Evolutionary conservation across 352 stramenopile genomes (phyloP).

Genomic region (Aphanomyces invadans): DNA sequence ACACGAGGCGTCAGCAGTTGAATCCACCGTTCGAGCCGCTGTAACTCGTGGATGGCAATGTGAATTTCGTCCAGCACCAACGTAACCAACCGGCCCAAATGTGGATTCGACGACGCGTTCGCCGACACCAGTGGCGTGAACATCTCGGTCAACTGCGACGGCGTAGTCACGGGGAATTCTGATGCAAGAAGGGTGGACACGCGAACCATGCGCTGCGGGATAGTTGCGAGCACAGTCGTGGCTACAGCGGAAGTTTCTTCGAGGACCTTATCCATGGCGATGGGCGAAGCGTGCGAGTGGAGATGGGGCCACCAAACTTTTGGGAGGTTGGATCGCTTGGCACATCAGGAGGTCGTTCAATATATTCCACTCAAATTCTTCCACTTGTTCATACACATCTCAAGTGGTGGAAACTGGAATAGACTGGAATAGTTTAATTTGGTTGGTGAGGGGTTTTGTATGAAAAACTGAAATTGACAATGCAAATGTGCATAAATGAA

Average conservation of each 20-base stretch:
- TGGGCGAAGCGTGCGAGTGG: neutral
- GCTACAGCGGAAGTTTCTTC: slow-evolving; percentile 9
- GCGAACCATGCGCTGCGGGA: slow-evolving; percentile 16
- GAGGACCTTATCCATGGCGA: slow-evolving; percentile 10
- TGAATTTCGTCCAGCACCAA: slow-evolving; percentile 52
- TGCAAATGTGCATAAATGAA: too few relatives aligned
- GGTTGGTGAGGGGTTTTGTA: too few relatives aligned
- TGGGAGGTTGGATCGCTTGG: neutral
- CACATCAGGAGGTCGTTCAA: too few relatives aligned
- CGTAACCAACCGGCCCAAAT: slow-evolving; percentile 22
- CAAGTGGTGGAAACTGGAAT: too few relatives aligned
- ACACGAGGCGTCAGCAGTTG: slow-evolving; percentile 65
- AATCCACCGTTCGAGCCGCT: slow-evolving; percentile 63
- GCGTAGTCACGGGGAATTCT: slow-evolving; percentile 9
- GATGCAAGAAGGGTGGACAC: neutral
- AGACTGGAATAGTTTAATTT: too few relatives aligned
- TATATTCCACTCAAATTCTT: neutral
- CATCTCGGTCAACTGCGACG: slow-evolving; percentile 3
- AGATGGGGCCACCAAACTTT: neutral
- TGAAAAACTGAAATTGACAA: too few relatives aligned
- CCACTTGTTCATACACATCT: too few relatives aligned
- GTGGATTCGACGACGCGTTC: slow-evolving; percentile 9
- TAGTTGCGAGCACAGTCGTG: slow-evolving; percentile 10
- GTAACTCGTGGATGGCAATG: slow-evolving; percentile 36
- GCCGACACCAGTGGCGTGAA: slow-evolving; percentile 9